These are phyloP conservation scores for Aspergillus calidoustus DNA, from an alignment of 2,329 filamentous ascomycete species.

Conservation along the genomic window DNA sequence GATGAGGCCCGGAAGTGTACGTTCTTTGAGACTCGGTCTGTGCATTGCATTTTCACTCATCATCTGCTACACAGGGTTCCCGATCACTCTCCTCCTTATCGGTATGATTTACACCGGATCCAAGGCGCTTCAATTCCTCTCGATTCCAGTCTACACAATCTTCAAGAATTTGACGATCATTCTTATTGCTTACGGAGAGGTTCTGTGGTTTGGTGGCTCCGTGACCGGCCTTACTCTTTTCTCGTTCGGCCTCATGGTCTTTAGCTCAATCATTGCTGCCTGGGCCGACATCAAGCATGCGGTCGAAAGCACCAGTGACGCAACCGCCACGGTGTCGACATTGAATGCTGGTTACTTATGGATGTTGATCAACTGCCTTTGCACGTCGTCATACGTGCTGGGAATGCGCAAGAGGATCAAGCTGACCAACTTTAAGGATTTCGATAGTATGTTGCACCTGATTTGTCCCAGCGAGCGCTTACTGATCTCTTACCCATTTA, in stretches of 20 bases:
- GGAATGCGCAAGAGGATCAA: conserved; percentile 99
- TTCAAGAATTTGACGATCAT: conserved; percentile 99
- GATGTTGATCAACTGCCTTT: conserved; percentile 98
- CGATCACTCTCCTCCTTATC: conserved; percentile 91
- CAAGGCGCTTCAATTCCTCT: conserved; percentile 94
- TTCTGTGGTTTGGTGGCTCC: conserved; percentile 95
- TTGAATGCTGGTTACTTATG: conserved; percentile 94
- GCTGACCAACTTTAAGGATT: conserved; percentile 99
- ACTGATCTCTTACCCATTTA: conserved; percentile 45
- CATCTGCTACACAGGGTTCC: conserved; percentile 71
- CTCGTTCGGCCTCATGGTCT: conserved; percentile 94
- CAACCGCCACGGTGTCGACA: conserved; percentile 79
- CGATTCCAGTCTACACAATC: conserved; percentile 98
- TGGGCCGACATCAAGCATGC: conserved; percentile 97
- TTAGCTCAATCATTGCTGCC: conserved; percentile 91
- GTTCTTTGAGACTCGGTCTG: conserved; percentile 36
- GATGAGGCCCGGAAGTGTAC: conserved; percentile 92
- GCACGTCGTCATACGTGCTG: conserved; percentile 85
- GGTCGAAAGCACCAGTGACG: conserved; percentile 67
- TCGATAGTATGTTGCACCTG: conserved; percentile 77
- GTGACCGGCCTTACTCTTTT: conserved; percentile 86
- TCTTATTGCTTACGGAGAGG: conserved; percentile 96
- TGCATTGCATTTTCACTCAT: conserved; percentile 10
- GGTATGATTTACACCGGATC: conserved; percentile 99
- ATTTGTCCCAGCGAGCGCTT: not conserved